Evolutionary conservation across 352 stramenopile species (phyloP).

Genomic region (Globisporangium spinosum): DNA sequence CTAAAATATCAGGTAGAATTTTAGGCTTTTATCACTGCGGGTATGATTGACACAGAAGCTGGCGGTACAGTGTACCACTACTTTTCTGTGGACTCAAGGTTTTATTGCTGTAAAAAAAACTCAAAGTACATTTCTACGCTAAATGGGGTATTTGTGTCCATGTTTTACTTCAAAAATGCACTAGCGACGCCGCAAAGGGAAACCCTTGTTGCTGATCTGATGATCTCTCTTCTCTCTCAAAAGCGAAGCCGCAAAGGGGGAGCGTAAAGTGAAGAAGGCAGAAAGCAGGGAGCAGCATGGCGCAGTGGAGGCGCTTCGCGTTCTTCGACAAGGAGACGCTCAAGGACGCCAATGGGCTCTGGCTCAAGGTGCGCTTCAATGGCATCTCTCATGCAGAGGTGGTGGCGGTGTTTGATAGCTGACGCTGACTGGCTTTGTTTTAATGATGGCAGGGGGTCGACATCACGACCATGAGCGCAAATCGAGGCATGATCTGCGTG

Average conservation of each 20-base stretch:
- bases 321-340: slow-evolving; percentile 90
- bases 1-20: background rate
- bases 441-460: slow-evolving; percentile 55
- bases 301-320: slow-evolving; percentile 85
- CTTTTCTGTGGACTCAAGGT: too few relatives aligned
- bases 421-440: background rate
- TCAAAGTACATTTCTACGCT: too few relatives aligned
- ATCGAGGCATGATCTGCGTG: slow-evolving; percentile 82
- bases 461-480: slow-evolving; percentile 85
- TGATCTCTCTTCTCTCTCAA: slow-evolving; percentile 1
- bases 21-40: background rate
- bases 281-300: slow-evolving; percentile 39
- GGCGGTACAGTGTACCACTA: too few relatives aligned
- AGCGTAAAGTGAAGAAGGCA: background rate
- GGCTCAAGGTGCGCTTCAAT: slow-evolving; percentile 65
- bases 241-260: slow-evolving; percentile 12
- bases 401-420: background rate
- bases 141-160: too few relatives aligned
- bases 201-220: background rate
- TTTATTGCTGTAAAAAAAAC: too few relatives aligned
- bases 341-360: slow-evolving; percentile 75
- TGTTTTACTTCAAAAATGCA: too few relatives aligned
- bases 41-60: background rate
- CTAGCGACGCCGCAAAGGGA: background rate
- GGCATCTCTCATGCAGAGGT: background rate